These are phyloP conservation scores for Orbilia oligospora DNA, from an alignment of 2,329 filamentous ascomycete genomes.

Conservation along the genomic window DNA sequence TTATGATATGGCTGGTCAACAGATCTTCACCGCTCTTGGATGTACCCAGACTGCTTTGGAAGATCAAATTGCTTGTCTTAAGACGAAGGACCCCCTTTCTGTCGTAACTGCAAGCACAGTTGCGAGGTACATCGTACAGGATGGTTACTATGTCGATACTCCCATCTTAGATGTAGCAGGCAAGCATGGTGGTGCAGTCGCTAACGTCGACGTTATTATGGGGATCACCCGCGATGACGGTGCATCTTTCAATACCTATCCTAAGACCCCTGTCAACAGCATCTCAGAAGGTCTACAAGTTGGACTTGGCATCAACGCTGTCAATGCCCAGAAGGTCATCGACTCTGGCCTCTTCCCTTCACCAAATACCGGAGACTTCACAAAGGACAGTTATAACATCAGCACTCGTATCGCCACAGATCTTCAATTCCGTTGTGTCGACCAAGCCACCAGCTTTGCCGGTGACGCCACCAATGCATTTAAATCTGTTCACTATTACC, in stretches of 20 bases:
- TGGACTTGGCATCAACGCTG: slow-evolving; percentile 69
- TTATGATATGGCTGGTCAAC: slow-evolving; percentile 70
- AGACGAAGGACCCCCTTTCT: slow-evolving; percentile 68
- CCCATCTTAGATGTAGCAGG: slow-evolving; percentile 67
- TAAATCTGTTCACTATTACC: slow-evolving; percentile 73
- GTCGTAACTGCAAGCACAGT: slow-evolving; percentile 68
- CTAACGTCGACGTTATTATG: slow-evolving; percentile 73
- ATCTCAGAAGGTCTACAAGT: slow-evolving; percentile 68
- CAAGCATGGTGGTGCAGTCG: slow-evolving; percentile 66
- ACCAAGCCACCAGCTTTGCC: slow-evolving; percentile 73
- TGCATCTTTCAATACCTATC: slow-evolving; percentile 71
- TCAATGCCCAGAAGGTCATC: slow-evolving; percentile 68
- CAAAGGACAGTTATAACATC: slow-evolving; percentile 73
- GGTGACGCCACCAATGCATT: slow-evolving; percentile 70
- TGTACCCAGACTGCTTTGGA: slow-evolving; percentile 69
- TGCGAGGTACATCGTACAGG: slow-evolving; percentile 73
- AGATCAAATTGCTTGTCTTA: slow-evolving; percentile 72
- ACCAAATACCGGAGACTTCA: slow-evolving; percentile 70
- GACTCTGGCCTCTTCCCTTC: slow-evolving; percentile 71
- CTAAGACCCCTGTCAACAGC: slow-evolving; percentile 68
- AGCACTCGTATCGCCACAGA: slow-evolving; percentile 73
- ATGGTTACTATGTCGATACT: slow-evolving; percentile 72
- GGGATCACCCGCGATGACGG: slow-evolving; percentile 73
- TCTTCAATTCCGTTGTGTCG: slow-evolving; percentile 74
- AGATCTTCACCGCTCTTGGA: slow-evolving; percentile 71